These are phyloP conservation scores for Xylaria digitata DNA, from an alignment of 2,329 filamentous ascomycete species.

Conservation along the genomic window DNA sequence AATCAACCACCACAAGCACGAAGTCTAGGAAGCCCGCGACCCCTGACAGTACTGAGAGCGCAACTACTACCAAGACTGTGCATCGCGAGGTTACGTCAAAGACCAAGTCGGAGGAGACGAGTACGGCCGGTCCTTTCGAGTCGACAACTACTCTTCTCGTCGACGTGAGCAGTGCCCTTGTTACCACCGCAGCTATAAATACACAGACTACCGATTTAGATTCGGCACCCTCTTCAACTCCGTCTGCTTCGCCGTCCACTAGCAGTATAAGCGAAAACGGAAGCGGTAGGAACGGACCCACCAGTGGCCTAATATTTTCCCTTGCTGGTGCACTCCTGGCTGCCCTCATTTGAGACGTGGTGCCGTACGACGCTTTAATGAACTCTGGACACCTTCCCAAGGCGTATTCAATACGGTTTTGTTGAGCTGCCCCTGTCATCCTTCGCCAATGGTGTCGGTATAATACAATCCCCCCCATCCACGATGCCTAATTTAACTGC, in stretches of 20 bases:
- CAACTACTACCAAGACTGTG: slow-evolving; percentile 11
- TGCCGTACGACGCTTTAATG: not conserved
- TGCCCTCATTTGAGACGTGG: slow-evolving; percentile 21
- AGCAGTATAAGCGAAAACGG: slow-evolving; percentile 14
- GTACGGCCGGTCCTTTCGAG: not conserved
- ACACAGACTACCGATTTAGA: slow-evolving; percentile 16
- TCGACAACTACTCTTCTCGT: slow-evolving; percentile 17
- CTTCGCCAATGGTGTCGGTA: slow-evolving; percentile 7
- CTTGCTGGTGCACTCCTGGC: slow-evolving; percentile 29
- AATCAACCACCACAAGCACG: slow-evolving; percentile 10
- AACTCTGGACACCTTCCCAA: not conserved
- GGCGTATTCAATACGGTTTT: not conserved
- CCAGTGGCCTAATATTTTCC: slow-evolving; percentile 26
- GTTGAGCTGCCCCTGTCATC: slow-evolving; percentile 2
- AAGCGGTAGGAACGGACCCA: slow-evolving; percentile 15
- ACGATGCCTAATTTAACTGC: not conserved
- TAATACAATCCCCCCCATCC: not conserved
- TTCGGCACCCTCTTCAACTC: slow-evolving; percentile 6
- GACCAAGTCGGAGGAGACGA: slow-evolving; percentile 16
- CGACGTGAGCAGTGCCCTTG: slow-evolving; percentile 6
- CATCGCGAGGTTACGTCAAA: slow-evolving; percentile 17
- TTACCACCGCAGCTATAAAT: slow-evolving; percentile 5
- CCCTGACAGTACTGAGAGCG: slow-evolving; percentile 25
- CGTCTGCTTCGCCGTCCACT: slow-evolving; percentile 17
- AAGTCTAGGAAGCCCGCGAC: slow-evolving; percentile 22